Conservation (phyloP, 2,329 filamentous ascomycete genomes). For the Botrytis hyacinthi region DNA sequence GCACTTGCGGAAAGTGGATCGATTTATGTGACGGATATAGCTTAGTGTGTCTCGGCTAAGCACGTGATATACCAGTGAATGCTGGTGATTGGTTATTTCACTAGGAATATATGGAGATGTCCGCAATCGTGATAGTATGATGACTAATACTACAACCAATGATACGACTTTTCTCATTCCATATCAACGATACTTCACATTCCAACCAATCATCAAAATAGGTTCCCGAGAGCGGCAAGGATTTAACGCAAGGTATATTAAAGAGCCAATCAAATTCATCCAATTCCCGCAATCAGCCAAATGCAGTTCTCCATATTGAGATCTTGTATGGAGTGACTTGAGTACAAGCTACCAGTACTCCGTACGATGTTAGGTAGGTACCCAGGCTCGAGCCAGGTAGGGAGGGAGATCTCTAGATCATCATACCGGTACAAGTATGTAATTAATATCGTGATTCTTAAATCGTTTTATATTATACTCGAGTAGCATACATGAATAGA, state of each 20-base stretch:
- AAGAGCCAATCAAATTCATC: background rate
- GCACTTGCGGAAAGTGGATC: background rate
- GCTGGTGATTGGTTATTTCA: no score
- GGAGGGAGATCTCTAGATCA: background rate
- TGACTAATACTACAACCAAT: background rate
- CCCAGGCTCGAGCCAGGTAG: background rate
- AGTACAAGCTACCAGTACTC: no score
- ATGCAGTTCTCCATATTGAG: background rate
- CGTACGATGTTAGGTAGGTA: background rate
- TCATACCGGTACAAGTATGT: background rate
- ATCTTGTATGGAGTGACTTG: background rate
- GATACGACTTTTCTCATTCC: no score
- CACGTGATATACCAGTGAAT: accelerated
- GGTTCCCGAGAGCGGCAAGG: background rate
- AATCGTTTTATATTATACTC: background rate
- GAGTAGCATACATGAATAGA: background rate
- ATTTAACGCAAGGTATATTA: background rate
- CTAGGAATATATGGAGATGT: background rate
- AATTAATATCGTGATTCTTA: no score
- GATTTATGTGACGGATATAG: accelerated
- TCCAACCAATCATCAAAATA: background rate
- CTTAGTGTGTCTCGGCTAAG: background rate
- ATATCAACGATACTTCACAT: background rate
- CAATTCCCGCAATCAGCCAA: background rate
- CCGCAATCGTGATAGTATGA: accelerated